Conservation (phyloP, 495 filamentous ascomycete genomes). For the Talaromyces wortmannii region DNA sequence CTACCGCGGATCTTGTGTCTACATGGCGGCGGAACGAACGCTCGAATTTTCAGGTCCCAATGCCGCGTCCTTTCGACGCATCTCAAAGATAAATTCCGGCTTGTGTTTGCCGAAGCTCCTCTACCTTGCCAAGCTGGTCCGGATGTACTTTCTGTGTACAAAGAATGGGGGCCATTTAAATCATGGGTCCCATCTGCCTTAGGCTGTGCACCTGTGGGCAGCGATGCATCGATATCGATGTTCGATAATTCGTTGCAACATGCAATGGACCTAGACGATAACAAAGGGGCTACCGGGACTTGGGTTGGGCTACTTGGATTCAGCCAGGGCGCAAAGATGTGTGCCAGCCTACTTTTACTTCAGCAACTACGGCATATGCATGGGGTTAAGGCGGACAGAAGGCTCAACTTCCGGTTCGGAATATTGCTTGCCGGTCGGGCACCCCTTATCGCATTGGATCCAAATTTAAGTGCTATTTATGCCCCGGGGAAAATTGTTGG, state of each 20-base stretch:
- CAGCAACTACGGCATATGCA: constrained; percentile 50
- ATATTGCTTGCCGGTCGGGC: constrained; percentile 50
- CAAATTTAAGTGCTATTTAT: not conserved
- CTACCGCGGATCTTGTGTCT: constrained; percentile 61
- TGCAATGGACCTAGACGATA: constrained; percentile 30
- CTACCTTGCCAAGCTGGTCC: constrained; percentile 42
- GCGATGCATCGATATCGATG: constrained; percentile 7
- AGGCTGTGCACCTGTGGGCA: constrained; percentile 19
- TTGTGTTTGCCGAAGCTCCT: constrained; percentile 54
- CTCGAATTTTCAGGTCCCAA: constrained; percentile 51
- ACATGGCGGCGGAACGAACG: constrained; percentile 60
- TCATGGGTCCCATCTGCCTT: constrained; percentile 51
- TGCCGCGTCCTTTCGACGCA: constrained; percentile 40
- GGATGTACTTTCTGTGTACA: constrained; percentile 46
- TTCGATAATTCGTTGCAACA: constrained; percentile 12
- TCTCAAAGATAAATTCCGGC: constrained; percentile 45
- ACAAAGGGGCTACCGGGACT: constrained; percentile 34
- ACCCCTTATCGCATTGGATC: constrained; percentile 44
- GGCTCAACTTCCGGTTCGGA: constrained; percentile 39
- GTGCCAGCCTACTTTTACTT: constrained; percentile 40
- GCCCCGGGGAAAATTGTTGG: not conserved
- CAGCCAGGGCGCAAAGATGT: constrained; percentile 55
- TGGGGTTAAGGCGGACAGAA: constrained; percentile 17
- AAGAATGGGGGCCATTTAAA: constrained; percentile 47
- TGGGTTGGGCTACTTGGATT: constrained; percentile 54